phyloP scores from a whole-genome alignment of 805 yeast species.

The Hanseniaspora vineae region DNA sequence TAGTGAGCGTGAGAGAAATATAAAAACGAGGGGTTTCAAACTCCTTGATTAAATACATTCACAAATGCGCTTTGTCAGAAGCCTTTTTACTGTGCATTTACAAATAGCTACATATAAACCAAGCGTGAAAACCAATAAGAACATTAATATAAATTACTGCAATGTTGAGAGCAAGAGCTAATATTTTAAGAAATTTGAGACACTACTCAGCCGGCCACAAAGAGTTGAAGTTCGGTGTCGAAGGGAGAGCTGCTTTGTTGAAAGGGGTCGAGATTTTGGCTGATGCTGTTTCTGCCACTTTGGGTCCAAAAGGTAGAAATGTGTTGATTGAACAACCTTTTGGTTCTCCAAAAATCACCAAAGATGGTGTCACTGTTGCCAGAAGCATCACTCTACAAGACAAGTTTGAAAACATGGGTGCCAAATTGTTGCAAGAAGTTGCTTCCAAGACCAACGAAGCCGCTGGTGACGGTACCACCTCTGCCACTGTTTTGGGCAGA shows the following conservation, averaged over 20 bases:
- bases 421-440: constrained; percentile 88
- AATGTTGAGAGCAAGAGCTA: background rate
- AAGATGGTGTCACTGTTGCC: constrained; percentile 98
- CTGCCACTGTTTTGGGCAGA: constrained; percentile 93
- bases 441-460: constrained; percentile 94
- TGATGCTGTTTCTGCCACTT: constrained; percentile 89
- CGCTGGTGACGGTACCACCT: constrained; percentile 98
- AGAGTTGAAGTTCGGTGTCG: constrained; percentile 92
- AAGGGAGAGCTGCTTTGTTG: constrained; percentile 88
- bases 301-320: constrained; percentile 97
- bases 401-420: constrained; percentile 94
- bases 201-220: constrained; percentile 41
- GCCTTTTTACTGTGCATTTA: no score
- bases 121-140: no score
- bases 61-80: no score
- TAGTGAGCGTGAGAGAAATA: no score
- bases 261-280: constrained; percentile 93
- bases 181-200: background rate
- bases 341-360: constrained; percentile 96
- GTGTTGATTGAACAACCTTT: constrained; percentile 93
- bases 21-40: no score
- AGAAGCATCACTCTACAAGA: constrained; percentile 69
- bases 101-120: background rate
- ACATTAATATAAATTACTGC: no score
- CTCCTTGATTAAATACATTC: no score